Evolutionary conservation across 2,329 filamentous ascomycete species (phyloP), one percentile per base, ranked within the genome.

Genomic region (Stagonosporopsis vannaccii): DNA sequence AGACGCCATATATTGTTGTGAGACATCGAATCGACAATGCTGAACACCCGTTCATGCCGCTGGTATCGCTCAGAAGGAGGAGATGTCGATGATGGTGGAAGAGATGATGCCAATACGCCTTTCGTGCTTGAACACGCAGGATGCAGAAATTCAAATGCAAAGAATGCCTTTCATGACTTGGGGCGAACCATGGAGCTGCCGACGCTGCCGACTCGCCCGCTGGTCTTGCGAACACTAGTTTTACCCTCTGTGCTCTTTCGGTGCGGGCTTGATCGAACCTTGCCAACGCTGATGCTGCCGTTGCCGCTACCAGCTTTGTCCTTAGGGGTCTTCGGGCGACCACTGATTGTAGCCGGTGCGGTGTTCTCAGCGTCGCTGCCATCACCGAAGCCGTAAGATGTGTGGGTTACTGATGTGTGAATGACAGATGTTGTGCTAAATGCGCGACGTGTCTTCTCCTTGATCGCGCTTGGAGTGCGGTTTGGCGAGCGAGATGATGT

Each of bases 341-440:
- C 64, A 33, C 65, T 69, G 9, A 58, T 49, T 20, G 48, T 47
- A 37, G 65, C 63, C 17, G 75, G 69, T 26, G 69, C 72, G 12
- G 66, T 71, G 58, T 82, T 82, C 69, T 82, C 80, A 15, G 73
- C 68, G 50, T 82, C 81, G 58, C 78, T 81, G 55, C 81, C 80
- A 15, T 76, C 77, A 40, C 67, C 69, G 15, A 66, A 65, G 8
- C 63, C 66, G 58, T 72, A 76, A 5, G 74, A 63, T 60, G 68
- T 73, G 17, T 71, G 71, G 2, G 68, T 74, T n/a, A 69, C 66
- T 11, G 69, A 72, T 1, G 73, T 76, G 23, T 73, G 66, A n/a
- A 69, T 70, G 11, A 79, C 87, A 2, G 89, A 88, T 0, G 89
- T 90, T 12, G 90, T 88, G 3, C 88, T 90, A 3, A 87, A 88